Base-by-base conservation (phyloP, 2,329 filamentous ascomycete genomes). In the Fusarium sp. region DNA sequence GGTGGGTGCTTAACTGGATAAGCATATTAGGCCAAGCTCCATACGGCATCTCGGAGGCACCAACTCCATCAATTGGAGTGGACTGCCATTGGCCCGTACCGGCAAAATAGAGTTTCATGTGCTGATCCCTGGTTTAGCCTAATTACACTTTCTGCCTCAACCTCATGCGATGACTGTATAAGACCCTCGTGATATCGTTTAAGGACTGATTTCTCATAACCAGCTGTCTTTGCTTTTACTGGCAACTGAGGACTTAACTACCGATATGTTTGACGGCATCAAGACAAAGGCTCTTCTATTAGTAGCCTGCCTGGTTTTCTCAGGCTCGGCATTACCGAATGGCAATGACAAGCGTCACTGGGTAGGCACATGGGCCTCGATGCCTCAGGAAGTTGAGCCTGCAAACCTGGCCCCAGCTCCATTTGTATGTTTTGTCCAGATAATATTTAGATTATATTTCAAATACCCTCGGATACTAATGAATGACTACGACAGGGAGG, bases 341-440 rank as follows among this genome's bases (percentile, higher is more conserved):
- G 39, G 44, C 24, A 47, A 51, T 24, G 48, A 50, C 2, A 53
- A 45, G 11, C 45, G 63, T 1, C 69, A 73, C 7, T 74, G 71
- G 71, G 71, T 74, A 51, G 71, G 71, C 13, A 53, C 71, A 41
- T 74, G 71, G 71, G 65, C 71, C 1, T 66, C 66, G 0, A 74
- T 74, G 71, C 71, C 71, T 2, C 71, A 74, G 9, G 71, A 72
- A 11, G 71, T 72, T 18, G 71, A 74, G 41, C 48, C 63, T 44
- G 58, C 36, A 4, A 74, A 74, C 24, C 15, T 73, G 7, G 71
- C 71, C 6, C 71, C 71, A 1, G 42, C 71, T 22, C 71, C 71
- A 1, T 74, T 74, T 32, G 71, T 73, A 45, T 11, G 71, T 71
- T 17, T 1, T 8, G 5, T 6, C 17, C 5, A 2, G 3, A 4